Conservation (phyloP, 345 rosid species). For the Trapa incisa region DNA sequence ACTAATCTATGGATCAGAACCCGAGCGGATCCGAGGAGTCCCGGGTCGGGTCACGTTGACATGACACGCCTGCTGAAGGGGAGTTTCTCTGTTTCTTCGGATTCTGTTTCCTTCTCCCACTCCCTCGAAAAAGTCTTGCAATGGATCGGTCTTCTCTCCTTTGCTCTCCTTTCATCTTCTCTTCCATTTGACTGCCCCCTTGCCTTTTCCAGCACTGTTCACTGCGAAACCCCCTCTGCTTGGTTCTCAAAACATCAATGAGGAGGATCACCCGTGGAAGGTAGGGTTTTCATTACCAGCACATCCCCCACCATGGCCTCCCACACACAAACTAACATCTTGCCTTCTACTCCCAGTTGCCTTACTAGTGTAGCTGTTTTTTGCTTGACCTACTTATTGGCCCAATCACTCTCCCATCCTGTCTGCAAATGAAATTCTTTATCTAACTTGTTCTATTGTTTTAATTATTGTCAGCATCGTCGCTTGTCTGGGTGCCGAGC, state of each 20-base stretch:
- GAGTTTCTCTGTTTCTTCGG: too few relatives aligned
- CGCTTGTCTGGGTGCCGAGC: not conserved
- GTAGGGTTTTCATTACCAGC: constrained; percentile 2
- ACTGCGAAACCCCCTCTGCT: not conserved
- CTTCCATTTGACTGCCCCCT: too few relatives aligned
- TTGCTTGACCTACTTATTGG: not conserved
- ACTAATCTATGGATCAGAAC: too few relatives aligned
- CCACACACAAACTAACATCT: not conserved
- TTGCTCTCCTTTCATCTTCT: too few relatives aligned
- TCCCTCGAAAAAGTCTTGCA: not conserved
- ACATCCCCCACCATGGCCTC: too few relatives aligned
- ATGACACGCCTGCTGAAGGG: too few relatives aligned
- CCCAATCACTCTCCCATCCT: not conserved
- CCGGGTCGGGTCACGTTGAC: too few relatives aligned
- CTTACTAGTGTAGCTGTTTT: not conserved
- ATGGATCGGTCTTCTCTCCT: not conserved
- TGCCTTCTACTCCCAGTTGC: not conserved
- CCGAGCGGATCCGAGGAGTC: too few relatives aligned
- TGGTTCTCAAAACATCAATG: not conserved
- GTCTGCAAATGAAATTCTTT: not conserved
- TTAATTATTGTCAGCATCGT: not conserved
- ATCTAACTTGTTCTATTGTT: not conserved
- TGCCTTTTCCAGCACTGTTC: not conserved
- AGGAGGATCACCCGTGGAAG: constrained; percentile 6
- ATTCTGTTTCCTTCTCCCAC: not conserved